Evolutionary conservation across 2,329 filamentous ascomycete species (phyloP).

Genomic region (Lachnellula hyalina): DNA sequence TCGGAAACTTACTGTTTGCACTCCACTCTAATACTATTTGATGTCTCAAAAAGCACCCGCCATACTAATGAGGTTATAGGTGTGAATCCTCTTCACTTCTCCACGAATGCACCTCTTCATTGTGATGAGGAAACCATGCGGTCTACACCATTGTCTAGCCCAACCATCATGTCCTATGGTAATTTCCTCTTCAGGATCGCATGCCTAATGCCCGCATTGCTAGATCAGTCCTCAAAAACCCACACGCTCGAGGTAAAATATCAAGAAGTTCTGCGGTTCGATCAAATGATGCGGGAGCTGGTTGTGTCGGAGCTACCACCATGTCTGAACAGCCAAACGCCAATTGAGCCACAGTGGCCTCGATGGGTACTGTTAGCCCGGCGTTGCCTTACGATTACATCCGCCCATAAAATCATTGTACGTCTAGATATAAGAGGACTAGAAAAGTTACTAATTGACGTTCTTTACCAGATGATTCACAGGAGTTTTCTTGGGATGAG

Average conservation of each 20-base stretch:
- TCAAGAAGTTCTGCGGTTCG: constrained; percentile 15
- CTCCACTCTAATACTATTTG: background rate
- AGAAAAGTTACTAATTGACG: background rate
- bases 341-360: constrained; percentile 14
- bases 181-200: constrained; percentile 16
- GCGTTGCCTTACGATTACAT: constrained; percentile 14
- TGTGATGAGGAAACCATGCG: constrained; percentile 17
- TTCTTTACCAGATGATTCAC: constrained; percentile 15
- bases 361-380: constrained; percentile 14
- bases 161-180: constrained; percentile 13
- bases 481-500: constrained; percentile 18
- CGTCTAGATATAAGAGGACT: background rate
- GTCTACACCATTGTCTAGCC: constrained; percentile 4
- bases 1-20: constrained; percentile 18
- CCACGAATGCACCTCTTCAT: constrained; percentile 10
- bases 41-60: background rate
- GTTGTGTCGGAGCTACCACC: constrained; percentile 15
- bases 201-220: constrained; percentile 15
- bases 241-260: constrained; percentile 12
- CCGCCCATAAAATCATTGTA: constrained; percentile 21
- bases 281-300: constrained; percentile 19
- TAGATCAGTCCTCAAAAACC: constrained; percentile 10
- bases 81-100: constrained; percentile 17
- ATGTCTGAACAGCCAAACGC: constrained; percentile 16
- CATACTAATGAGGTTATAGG: background rate